Evolutionary conservation across 2,329 filamentous ascomycete genomes (phyloP).

Genomic region (Trichophyton benhamiae): DNA sequence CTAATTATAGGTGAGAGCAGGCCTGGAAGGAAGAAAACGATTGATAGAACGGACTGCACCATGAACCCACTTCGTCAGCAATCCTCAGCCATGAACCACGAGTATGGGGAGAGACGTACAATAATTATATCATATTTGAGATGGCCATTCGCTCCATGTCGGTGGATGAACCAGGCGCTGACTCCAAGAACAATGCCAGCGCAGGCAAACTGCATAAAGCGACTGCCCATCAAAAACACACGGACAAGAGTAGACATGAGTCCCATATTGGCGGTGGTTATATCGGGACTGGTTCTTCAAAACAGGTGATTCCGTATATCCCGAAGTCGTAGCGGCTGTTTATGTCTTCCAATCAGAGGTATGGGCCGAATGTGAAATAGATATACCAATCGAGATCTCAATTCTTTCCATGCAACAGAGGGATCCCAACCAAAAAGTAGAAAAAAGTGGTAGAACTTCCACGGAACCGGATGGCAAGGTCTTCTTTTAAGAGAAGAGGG

Average conservation of each 20-base stretch:
- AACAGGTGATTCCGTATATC: not conserved
- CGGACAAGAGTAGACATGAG: conserved; percentile 1
- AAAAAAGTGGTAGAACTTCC: not conserved
- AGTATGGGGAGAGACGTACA: conserved; percentile 18
- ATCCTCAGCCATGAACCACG: not conserved
- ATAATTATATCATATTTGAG: conserved; percentile 31
- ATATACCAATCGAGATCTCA: not conserved
- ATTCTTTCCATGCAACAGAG: not conserved
- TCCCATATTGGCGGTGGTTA: not conserved
- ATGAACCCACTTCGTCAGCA: not conserved
- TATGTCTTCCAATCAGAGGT: not conserved
- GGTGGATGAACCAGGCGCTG: conserved; percentile 29
- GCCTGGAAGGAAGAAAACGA: conserved; percentile 33
- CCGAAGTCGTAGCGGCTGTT: not conserved
- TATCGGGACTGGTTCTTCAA: not conserved
- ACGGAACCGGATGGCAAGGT: not conserved
- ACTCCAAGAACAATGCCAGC: conserved; percentile 33
- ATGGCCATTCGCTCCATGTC: conserved; percentile 22
- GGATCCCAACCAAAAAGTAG: not conserved
- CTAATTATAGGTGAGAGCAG: conserved; percentile 32
- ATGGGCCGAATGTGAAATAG: not conserved
- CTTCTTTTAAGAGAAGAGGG: not conserved
- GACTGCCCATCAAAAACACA: conserved; percentile 8
- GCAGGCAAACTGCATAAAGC: conserved; percentile 26
- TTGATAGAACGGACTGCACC: conserved; percentile 22